phyloP scores from a whole-genome alignment of 2,329 filamentous ascomycete species.

The Macrophomina pseudophaseolina region DNA sequence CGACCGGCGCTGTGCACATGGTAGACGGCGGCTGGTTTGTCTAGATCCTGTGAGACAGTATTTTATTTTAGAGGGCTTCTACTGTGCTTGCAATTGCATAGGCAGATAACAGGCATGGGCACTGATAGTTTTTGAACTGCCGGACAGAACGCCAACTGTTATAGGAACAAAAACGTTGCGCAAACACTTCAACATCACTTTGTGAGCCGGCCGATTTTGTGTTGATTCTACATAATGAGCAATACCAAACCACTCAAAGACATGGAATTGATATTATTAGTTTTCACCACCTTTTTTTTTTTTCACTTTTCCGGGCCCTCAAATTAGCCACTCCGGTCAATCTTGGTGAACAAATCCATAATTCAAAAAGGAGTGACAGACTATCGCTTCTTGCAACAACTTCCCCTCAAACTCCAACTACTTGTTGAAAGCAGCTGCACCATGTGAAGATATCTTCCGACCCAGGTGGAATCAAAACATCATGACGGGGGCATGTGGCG shows the following conservation, averaged over 20 bases:
- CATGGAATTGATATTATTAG: neutral
- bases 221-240: neutral
- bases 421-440: neutral
- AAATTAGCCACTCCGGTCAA: neutral
- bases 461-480: neutral
- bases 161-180: too few relatives aligned
- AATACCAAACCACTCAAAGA: neutral
- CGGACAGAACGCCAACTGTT: too few relatives aligned
- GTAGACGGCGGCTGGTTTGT: slow-evolving; percentile 55
- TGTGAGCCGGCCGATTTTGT: neutral
- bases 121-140: too few relatives aligned
- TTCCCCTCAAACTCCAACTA: neutral
- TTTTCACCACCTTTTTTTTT: neutral
- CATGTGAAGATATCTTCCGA: neutral
- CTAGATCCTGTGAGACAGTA: slow-evolving; percentile 12
- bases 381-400: neutral
- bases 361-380: neutral
- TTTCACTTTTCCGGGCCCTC: too few relatives aligned
- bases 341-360: neutral
- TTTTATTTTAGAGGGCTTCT: too few relatives aligned
- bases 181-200: neutral
- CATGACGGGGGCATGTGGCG: too few relatives aligned
- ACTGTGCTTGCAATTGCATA: too few relatives aligned
- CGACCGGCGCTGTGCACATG: slow-evolving; percentile 52
- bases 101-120: too few relatives aligned